Percentiles rank a stretch among this genome's conserved stretches.
phyloP scores from a whole-genome alignment of 108 stramenopile species.

The Fragilaria crotonensis region DNA sequence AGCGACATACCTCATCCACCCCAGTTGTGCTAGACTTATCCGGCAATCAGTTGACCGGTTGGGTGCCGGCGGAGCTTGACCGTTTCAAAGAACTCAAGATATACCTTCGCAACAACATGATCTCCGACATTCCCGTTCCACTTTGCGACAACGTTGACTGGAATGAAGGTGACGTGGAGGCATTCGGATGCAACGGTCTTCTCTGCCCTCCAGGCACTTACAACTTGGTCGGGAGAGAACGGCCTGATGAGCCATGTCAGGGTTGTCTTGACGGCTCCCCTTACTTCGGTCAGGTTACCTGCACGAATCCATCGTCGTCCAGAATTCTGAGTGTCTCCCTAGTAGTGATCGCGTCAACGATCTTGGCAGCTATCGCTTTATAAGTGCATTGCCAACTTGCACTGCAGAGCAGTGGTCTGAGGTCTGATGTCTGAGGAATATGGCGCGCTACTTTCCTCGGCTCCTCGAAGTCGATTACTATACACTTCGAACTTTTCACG shows the following conservation, averaged over 20 bases:
- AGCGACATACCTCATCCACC: slow-evolving; percentile 12
- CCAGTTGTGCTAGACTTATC: slow-evolving; percentile 32
- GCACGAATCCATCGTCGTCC: background rate
- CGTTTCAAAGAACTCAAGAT: slow-evolving; percentile 43
- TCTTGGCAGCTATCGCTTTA: too few species aligned
- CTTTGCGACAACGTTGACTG: slow-evolving; percentile 29
- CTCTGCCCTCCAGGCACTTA: slow-evolving; percentile 48
- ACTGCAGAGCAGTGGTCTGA: too few species aligned
- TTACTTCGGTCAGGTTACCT: slow-evolving; percentile 13
- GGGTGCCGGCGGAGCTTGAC: slow-evolving; percentile 27
- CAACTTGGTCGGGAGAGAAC: background rate
- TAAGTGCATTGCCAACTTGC: too few species aligned
- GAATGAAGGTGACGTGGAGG: slow-evolving; percentile 54
- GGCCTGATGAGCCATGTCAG: background rate
- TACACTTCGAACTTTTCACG: too few species aligned
- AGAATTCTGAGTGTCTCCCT: background rate
- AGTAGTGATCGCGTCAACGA: too few species aligned
- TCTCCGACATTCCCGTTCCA: slow-evolving; percentile 16
- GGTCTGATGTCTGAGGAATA: too few species aligned
- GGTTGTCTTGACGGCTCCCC: background rate
- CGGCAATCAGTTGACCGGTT: slow-evolving; percentile 34
- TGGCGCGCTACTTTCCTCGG: too few species aligned
- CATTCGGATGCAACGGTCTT: slow-evolving; percentile 39
- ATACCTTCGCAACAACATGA: slow-evolving; percentile 35
- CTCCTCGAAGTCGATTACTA: too few species aligned